Evolutionary conservation across 805 yeast genomes (phyloP), one percentile per base, ranked within the genome.

Genomic region (Cyberlindnera euphorbiae): DNA sequence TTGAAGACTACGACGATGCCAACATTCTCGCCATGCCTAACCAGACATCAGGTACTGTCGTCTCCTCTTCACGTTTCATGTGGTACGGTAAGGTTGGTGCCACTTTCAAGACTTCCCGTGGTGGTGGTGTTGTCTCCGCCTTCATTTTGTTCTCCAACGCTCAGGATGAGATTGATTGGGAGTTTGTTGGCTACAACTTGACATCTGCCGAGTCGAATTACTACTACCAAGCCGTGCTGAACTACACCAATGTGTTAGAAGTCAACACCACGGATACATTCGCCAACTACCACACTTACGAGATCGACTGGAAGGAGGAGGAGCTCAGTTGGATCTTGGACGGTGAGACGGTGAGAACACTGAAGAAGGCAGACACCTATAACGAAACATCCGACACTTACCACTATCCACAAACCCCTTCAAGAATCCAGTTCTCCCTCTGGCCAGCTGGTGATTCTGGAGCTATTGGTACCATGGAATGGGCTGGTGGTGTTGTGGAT

Each of bases 111-210:
- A 67, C 90, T 0, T 82, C 96, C 1, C 84, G 77, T 54, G 71
- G 71, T 26, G 68, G 62, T 8, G 97, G 97, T 69, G 96, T 88
- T 25, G 89, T 88, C 40, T 72, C 94, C 12, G 89, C 95, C 21
- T 76, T 79, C 52, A 86, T 88, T 60, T 59, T 86, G 35, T 81
- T 77, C 60, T 84, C 95, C 7, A 83, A 84, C 56, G 86, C 81
- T 28, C 78, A 84, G 68, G 97, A 88, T 66, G 97, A 89, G 70
- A 73, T 88, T 51, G 97, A 89, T 72, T 79, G 63, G 55, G 96
- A 89, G 66, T 81, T 78, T 49, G 81, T 87, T 45, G 97, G 97
- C 41, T 73, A 73, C 52, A 75, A 82, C 53, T 61, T 84, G 52
- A 69, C 71, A 22, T 56, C 61, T 16, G 84, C 79, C 2, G 89